Base-by-base conservation (phyloP, 768 basidiomycete genomes). In the Suillus weaverae region DNA sequence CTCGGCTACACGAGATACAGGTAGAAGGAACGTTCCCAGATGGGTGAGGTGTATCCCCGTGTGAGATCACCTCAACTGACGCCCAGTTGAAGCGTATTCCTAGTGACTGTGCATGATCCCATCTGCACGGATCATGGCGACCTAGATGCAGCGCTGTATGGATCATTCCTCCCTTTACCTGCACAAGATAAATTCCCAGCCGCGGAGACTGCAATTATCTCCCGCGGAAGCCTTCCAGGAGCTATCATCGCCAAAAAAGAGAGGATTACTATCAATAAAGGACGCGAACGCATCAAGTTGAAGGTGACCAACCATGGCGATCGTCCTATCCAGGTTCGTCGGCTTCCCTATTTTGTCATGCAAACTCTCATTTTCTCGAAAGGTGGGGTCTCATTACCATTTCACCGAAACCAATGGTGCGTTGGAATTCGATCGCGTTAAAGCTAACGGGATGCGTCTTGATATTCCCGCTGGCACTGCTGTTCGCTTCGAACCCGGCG, bases 21-120 rank as follows among this genome's bases (percentile, higher is more conserved):
- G 94, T 97, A 0, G 95, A 98, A 74, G 95, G 95, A 16, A 96
- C 94, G 1, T 95, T 98, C 70, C 81, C 77, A 8, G 95, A 95
- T 68, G 92, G 92, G 95, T 93, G 70, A 50, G 85, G 71, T 10
- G 63, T 33, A 38, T 32, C 26, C 36, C 43, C 16, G 38, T 30
- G 43, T 63, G 61, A 18, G 7, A 32, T 57, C 41, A 63, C 33
- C 60, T 46, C 44, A 60, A 41, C 14, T 35, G 10, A 55, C 39
- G 55, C 30, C 14, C 16, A 20, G 43, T 62, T 55, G 36, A 62
- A 70, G 72, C 1, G 91, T 94, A 0, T 99, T 99, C 79, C 85
- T 99, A n/a, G 96, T 99, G 43, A 97, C 97, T 0, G 94, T 99
- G 1, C 96, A 98, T 72, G 91, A 97, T 70, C 97, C 97, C 22